Evolutionary conservation across 805 yeast species (phyloP).

Genomic region (Ogataea ganodermae): DNA sequence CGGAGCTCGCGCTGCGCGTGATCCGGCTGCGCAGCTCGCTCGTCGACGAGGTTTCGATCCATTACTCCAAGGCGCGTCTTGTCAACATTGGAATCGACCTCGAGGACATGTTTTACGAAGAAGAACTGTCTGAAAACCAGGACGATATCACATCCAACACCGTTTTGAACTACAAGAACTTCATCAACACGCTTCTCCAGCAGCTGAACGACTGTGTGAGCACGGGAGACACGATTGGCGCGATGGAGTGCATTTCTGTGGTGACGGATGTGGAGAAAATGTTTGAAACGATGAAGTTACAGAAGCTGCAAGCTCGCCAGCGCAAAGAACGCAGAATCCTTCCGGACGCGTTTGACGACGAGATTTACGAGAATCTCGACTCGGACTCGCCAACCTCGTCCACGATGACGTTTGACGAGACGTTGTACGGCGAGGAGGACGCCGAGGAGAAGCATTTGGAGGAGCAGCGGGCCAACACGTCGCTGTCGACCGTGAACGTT

Average conservation of each 20-base stretch:
- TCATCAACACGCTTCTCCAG: slow-evolving; percentile 56
- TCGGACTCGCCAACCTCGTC: slow-evolving; percentile 16
- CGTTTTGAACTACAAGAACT: slow-evolving; percentile 53
- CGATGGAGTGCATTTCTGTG: slow-evolving; percentile 67
- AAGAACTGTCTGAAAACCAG: slow-evolving; percentile 14
- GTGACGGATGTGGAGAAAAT: slow-evolving; percentile 71
- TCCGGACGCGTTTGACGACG: slow-evolving; percentile 6
- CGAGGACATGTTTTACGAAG: slow-evolving; percentile 40
- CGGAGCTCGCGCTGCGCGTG: slow-evolving; percentile 45
- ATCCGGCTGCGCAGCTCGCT: slow-evolving; percentile 53
- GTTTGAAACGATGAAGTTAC: slow-evolving; percentile 56
- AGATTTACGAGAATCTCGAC: slow-evolving; percentile 5
- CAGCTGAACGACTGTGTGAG: slow-evolving; percentile 60
- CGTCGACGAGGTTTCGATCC: slow-evolving; percentile 53
- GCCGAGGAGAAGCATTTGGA: slow-evolving; percentile 1
- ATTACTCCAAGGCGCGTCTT: slow-evolving; percentile 66
- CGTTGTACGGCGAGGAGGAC: slow-evolving; percentile 13
- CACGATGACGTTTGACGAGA: slow-evolving; percentile 15
- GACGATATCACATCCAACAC: slow-evolving; percentile 42
- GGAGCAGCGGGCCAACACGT: slow-evolving; percentile 10
- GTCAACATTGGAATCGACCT: slow-evolving; percentile 66
- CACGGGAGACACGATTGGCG: slow-evolving; percentile 54
- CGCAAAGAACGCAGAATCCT: slow-evolving; percentile 13
- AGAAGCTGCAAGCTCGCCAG: slow-evolving; percentile 15
- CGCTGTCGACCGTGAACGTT: slow-evolving; percentile 20